Evolutionary conservation across 2,329 filamentous ascomycete genomes (phyloP).

Genomic region (Fusarium continuum): DNA sequence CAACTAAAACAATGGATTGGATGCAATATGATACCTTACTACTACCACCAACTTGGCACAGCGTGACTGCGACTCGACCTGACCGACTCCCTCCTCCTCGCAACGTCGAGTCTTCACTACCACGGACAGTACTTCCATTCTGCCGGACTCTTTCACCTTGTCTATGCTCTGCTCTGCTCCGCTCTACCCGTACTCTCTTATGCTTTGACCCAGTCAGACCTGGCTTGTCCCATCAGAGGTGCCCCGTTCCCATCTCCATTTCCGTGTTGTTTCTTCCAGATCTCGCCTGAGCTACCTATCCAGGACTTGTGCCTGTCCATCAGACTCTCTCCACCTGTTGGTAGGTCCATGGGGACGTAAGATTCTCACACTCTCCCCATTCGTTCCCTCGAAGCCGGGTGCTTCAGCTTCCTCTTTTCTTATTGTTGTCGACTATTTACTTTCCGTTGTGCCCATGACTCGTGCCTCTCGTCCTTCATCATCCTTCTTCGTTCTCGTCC

Average conservation of each 20-base stretch:
- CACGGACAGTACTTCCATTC: neutral
- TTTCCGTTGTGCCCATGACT: constrained; percentile 36
- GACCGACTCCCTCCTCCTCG: constrained; percentile 23
- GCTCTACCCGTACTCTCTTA: constrained; percentile 3
- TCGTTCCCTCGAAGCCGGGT: constrained; percentile 16
- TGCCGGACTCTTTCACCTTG: neutral
- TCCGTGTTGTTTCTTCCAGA: constrained; percentile 30
- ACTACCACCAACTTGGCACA: constrained; percentile 13
- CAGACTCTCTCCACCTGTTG: constrained; percentile 32
- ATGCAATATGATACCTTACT: constrained; percentile 20
- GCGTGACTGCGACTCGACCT: constrained; percentile 15
- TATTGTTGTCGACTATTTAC: constrained; percentile 40
- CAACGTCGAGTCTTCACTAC: constrained; percentile 23
- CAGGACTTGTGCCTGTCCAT: constrained; percentile 34
- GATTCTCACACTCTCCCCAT: constrained; percentile 37
- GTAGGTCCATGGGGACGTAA: constrained; percentile 36
- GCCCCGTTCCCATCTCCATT: constrained; percentile 19
- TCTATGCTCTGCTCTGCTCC: constrained; percentile 11
- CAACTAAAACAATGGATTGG: neutral
- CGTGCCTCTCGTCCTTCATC: neutral
- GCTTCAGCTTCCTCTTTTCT: constrained; percentile 17
- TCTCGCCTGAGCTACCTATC: constrained; percentile 30
- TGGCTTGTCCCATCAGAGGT: constrained; percentile 36
- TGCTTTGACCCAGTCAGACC: constrained; percentile 11
- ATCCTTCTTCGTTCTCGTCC: constrained; percentile 21